These are phyloP conservation scores for Ascochyta pisi DNA, from an alignment of 2,329 filamentous ascomycete species.

Conservation along the genomic window DNA sequence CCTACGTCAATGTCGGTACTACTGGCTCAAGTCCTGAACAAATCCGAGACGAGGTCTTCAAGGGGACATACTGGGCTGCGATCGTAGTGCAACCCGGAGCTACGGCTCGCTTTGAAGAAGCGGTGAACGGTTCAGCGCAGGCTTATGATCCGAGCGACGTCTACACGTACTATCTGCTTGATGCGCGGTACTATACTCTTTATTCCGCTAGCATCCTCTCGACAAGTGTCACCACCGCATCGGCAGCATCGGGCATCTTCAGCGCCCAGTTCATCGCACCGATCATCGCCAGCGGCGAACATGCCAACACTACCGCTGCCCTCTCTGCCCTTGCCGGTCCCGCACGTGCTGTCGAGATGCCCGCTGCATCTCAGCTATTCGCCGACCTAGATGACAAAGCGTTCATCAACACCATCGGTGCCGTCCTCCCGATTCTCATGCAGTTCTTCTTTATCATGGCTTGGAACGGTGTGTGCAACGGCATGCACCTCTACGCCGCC, in stretches of 20 bases:
- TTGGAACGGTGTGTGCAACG: conserved; percentile 51
- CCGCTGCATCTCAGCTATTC: conserved; percentile 8
- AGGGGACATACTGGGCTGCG: conserved; percentile 23
- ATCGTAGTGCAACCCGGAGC: conserved; percentile 16
- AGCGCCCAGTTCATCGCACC: conserved; percentile 13
- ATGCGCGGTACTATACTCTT: conserved; percentile 17
- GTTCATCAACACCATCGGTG: conserved; percentile 50
- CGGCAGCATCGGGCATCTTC: conserved; percentile 14
- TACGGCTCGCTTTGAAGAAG: conserved; percentile 18
- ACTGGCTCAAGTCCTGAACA: conserved; percentile 15
- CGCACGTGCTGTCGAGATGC: conserved; percentile 8
- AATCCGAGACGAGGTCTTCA: conserved; percentile 18
- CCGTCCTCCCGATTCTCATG: conserved; percentile 54
- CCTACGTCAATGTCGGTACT: conserved; percentile 16
- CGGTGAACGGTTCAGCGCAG: conserved; percentile 16
- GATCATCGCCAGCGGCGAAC: conserved; percentile 3
- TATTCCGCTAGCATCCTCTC: conserved; percentile 16
- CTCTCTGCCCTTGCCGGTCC: conserved; percentile 10
- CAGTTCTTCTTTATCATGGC: conserved; percentile 57
- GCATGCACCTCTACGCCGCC: conserved; percentile 18
- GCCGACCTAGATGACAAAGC: conserved; percentile 13
- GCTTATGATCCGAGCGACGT: conserved; percentile 14
- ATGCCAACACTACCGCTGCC: conserved; percentile 13
- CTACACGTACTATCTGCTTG: conserved; percentile 20
- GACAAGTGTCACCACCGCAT: conserved; percentile 14